Evolutionary conservation across 495 filamentous ascomycete genomes (phyloP), one percentile per base, ranked within the genome.

Genomic region (Trichodelitschia bisporula): DNA sequence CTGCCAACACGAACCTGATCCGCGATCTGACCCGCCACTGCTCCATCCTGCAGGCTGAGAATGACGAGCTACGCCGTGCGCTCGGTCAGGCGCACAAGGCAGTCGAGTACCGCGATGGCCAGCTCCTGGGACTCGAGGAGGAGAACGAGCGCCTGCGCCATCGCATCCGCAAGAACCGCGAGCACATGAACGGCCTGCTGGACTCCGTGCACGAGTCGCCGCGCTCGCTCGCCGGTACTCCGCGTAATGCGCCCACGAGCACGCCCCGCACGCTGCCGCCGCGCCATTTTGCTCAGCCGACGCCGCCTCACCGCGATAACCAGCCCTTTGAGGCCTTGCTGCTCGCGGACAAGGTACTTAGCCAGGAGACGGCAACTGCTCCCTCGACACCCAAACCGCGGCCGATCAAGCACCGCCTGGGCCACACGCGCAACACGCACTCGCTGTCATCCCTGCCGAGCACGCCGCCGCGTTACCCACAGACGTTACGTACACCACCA

Each of bases 161-260:
- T 31, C 71, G 86, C 32, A 91, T 97, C 32, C 62, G 74, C 16
- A 73, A 89, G 47, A 91, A 91, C 38, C 61, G 83, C 18, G 66
- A 77, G 40, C 82, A 90, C 44, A 64, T 89, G 36, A 71, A 73
- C 33, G 58, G 62, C 36, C 60, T 82, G 19, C 32, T 46, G 1
- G 40, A 46, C 31, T 35, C 38, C 15, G 37, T 43, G 38, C 36
- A 39, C 29, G 40, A 46, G 4, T 34, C 12, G 27, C 11, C 16
- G 6, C 5, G 6, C 28, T 26, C 28, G n/a, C 37, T 36, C 15
- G 30, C 18, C 17, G 45, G 45, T 17, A 40, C 39, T 2, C 39
- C 42, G 4, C 15, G 15, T 18, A 24, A 6, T n/a, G 37, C 10
- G 25, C 17, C 10, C 9, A 21, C 12, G 26, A 28, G 29, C 33